Base-by-base conservation (phyloP, 2,329 filamentous ascomycete species). In the Emergomyces africanus region DNA sequence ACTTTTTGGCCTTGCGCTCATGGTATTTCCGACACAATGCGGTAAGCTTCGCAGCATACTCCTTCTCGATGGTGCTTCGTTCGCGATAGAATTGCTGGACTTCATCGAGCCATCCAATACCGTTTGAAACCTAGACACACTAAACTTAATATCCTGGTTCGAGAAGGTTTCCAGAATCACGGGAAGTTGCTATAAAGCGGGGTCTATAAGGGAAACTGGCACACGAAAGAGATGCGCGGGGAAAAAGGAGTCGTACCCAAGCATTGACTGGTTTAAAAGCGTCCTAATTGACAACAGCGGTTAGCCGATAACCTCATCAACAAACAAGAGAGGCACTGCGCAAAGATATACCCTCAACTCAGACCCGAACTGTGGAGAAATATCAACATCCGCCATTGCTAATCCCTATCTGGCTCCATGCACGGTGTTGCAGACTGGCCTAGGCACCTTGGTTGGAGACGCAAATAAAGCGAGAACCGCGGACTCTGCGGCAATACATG, bases 31-130 rank as follows among this genome's bases (percentile, higher is more conserved):
- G 95, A 59, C 92, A 94, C 56, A 99, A 79, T 2, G 84, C 85
- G 66, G 83, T 88, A 64, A 99, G 84, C 75, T 92, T 97, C 64
- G 87, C 82, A 67, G 89, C 88, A 73, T 99, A 97, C 72, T 99
- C 95, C 76, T 96, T 96, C 77, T 99, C 94, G 72, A 99, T 96
- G 41, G 79, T 84, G 70, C 90, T 89, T 60, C 95, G 84, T 75
- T 99, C 94, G 64, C 94, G 89, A 79, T 97, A 99, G 78, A 97
- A 99, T 70, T 89, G 86, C 73, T 99, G 90, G 63, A 99, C 89
- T 68, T 99, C 94, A 68, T 96, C 92, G 61, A 99, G 85, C 92
- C 92, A 99, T 65, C 83, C 79, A 72, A 99, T 95, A 64, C 92
- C 90, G 72, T 89, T 86, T 63, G 84, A 81, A 60, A 95, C 89